Evolutionary conservation across 1,284 basidiomycete species (phyloP), one percentile per base, ranked within the genome.

Genomic region (Austroboletus novae-zelandiae): DNA sequence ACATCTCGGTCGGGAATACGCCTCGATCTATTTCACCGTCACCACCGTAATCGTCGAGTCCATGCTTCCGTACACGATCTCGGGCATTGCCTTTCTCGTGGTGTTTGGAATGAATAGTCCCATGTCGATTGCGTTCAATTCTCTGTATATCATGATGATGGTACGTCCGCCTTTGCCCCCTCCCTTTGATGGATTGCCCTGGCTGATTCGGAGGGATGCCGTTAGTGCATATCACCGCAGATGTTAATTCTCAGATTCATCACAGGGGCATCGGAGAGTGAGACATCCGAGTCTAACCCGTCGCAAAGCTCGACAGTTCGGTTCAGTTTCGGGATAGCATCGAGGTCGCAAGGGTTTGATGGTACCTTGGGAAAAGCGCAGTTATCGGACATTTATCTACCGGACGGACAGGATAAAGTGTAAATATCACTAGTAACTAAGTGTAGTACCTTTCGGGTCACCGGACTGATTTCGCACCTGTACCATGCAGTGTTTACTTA

Each of bases 81-180:
- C 51, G 13, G 61, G 67, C 4, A 53, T 69, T 8, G 55, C 64
- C 2, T 65, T 61, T 30, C 25, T 66, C 32, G 46, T 66, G 7
- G 48, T 55, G n/a, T 43, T 53, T 10, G 63, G 59, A 2, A 10
- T 65, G 2, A n/a, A 10, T 1, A 64, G 59, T 31, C 13, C 46
- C 5, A 48, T 43, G 1, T 49, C 55, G 11, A 29, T 36, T 6
- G 35, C 35, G 35, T 36, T 36, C 35, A 36, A 5, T 6, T 36
- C 35, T 6, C 9, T 36, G 35, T 36, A 36, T 36, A 14, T 36
- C n/a, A 6, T 36, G 9, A 36, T n/a, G 35, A 36, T 36, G 35
- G 35, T 36, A n/a, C n/a, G 35, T 36, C 15, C 15, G 15, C n/a
- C n/a, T n/a, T n/a, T n/a, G n/a, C n/a, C n/a, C n/a, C n/a, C n/a